Evolutionary conservation across 805 yeast genomes (phyloP).

Genomic region (Kluyveromyces aestuarii): DNA sequence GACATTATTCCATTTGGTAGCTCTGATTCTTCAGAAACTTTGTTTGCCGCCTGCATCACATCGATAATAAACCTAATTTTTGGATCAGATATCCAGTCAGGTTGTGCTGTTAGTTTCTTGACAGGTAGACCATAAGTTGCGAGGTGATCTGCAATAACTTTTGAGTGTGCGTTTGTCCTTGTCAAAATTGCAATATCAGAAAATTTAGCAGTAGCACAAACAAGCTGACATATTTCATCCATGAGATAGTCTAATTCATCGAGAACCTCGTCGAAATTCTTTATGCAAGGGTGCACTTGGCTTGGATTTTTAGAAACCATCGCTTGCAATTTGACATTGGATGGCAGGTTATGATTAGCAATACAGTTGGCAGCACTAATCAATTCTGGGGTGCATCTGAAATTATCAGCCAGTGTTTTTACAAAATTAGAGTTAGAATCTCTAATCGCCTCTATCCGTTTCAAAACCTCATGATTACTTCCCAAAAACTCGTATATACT

Average conservation of each 20-base stretch:
- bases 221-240: conserved; percentile 16
- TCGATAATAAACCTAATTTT: conserved; percentile 35
- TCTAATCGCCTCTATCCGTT: conserved; percentile 12
- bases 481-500: conserved; percentile 63
- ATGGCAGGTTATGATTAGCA: conserved; percentile 1
- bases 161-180: conserved; percentile 42
- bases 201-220: conserved; percentile 18
- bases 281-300: conserved; percentile 10
- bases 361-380: conserved; percentile 33
- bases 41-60: conserved; percentile 32
- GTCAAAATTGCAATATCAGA: conserved; percentile 44
- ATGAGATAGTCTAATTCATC: conserved; percentile 18
- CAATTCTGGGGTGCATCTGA: conserved; percentile 54
- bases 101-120: conserved; percentile 36
- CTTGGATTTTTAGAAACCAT: conserved; percentile 12
- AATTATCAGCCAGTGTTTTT: conserved; percentile 41
- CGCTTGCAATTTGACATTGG: not conserved
- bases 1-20: not conserved
- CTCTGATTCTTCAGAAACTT: conserved; percentile 8
- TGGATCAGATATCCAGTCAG: conserved; percentile 42
- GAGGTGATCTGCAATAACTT: conserved; percentile 31
- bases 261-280: conserved; percentile 7
- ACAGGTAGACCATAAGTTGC: conserved; percentile 34
- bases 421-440: conserved; percentile 15
- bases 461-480: conserved; percentile 31